Base-by-base conservation (phyloP, 176 grass and related monocot genomes). In the Metroxylon sagu region DNA sequence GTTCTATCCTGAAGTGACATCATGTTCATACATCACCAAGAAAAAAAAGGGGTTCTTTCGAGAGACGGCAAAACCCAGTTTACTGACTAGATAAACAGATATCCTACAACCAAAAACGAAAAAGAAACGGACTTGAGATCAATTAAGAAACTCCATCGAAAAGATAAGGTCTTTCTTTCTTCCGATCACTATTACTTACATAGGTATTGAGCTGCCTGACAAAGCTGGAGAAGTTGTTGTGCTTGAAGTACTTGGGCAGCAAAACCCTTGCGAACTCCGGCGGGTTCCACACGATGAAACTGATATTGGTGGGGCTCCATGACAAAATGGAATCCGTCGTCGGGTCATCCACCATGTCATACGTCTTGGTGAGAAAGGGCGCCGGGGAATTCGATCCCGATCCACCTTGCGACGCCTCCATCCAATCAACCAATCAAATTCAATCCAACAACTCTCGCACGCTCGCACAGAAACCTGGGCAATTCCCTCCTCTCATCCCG, bases 181-280 rank as follows among this genome's bases (percentile, higher is more conserved):
- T 17, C 5, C 10, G 19, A 29, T 60, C 14, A 27, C 17, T 25
- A n/a, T 59, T 18, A 73, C 88, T 98, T 76, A 98, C 93, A 57
- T 98, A 91, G 72, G 92, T 97, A 76, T 97, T 97, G 26, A 97
- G 92, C 81, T 91, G 92, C 2, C 92, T 74, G 19, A 98, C 88
- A 63, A 98, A 98, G 76, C 93, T 98, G 64, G 87, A 92, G 84
- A 98, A 98, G 67, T 98, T 98, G 54, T 79, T 98, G 76, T 98
- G 93, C 85, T 98, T 92, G 84, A 98, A 98, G 73, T 83, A 89
- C 66, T 98, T 98, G 39, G 88, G 88, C 53, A 98, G 93, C 51
- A 98, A 80, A 83, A 92, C 93, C 51, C 62, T 76, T 49, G 81
- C 83, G 62, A 98, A 98, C 51, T 89, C 74, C 52, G 65, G 62